Percentiles rank a stretch among this genome's conserved stretches.
Conservation (phyloP, 441 rosid species). For the Gossypium gossypioides region DNA sequence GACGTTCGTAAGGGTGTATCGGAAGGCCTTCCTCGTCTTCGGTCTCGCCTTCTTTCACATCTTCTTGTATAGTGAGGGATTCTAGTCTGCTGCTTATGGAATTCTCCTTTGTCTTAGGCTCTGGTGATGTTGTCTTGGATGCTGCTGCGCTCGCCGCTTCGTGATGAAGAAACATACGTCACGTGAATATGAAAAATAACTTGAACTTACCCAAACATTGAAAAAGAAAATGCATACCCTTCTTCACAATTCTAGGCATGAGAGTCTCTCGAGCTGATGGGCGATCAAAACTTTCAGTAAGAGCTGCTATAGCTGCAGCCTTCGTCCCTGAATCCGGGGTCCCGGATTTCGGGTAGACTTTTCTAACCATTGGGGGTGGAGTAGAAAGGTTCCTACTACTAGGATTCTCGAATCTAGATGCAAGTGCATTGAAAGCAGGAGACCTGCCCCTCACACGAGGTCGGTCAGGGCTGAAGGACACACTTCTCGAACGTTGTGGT, state of each 20-base stretch:
- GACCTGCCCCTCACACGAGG: constrained; percentile 96
- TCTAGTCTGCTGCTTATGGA: constrained; percentile 51
- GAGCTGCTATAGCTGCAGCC: constrained; percentile 69
- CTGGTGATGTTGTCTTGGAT: not conserved
- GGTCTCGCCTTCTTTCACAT: constrained; percentile 65
- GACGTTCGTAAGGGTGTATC: constrained; percentile 64
- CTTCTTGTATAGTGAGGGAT: constrained; percentile 76
- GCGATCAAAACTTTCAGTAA: constrained; percentile 56
- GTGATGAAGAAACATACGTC: no score
- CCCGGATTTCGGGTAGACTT: constrained; percentile 76
- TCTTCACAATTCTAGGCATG: constrained; percentile 59
- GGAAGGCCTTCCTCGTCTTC: constrained; percentile 83
- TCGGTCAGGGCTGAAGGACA: constrained; percentile 90
- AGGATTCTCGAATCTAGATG: constrained; percentile 82
- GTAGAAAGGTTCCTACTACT: constrained; percentile 84
- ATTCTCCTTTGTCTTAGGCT: constrained; percentile 41
- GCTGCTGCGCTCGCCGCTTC: no score
- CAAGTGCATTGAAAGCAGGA: constrained; percentile 93
- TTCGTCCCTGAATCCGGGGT: constrained; percentile 67
- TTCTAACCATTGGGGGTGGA: constrained; percentile 88
- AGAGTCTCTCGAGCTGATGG: constrained; percentile 48
- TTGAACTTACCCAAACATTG: not conserved
- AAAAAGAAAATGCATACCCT: constrained; percentile 33
- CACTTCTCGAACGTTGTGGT: constrained; percentile 89
- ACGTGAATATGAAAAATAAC: not conserved